Percentiles rank a stretch among this genome's conserved stretches.
These are phyloP conservation scores for Stentor roeselii DNA, from an alignment of 73 alveolate species.

Conservation along the genomic window DNA sequence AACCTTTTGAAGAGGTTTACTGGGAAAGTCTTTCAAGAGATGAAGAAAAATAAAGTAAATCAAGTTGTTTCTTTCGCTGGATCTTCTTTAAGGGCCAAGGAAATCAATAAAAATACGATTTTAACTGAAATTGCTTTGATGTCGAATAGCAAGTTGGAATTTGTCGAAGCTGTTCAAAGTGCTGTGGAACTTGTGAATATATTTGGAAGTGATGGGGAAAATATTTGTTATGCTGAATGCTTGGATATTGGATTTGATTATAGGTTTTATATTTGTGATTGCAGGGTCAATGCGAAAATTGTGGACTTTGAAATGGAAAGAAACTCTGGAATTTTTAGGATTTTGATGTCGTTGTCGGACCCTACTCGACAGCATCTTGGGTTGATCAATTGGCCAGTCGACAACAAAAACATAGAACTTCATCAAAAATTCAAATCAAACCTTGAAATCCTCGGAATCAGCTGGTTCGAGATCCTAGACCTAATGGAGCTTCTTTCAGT, in stretches of 20 bases:
- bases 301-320: neutral
- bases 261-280: neutral
- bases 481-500: neutral
- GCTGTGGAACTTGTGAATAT: neutral
- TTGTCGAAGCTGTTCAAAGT: neutral
- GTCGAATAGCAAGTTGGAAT: neutral
- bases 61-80: neutral
- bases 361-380: neutral
- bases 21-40: neutral
- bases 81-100: neutral
- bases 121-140: neutral
- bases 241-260: neutral
- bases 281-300: neutral
- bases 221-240: neutral
- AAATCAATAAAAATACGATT: neutral
- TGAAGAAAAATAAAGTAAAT: neutral
- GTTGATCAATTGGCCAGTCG: neutral
- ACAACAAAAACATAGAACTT: neutral
- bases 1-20: neutral
- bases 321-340: neutral
- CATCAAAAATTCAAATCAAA: neutral
- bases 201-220: neutral
- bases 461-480: neutral
- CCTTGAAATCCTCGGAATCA: neutral
- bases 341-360: neutral